A percentile compares a stretch with the other conserved stretches of the same genome.
These are phyloP conservation scores for Verruconis gallopava DNA, from an alignment of 2,329 filamentous ascomycete species.

Conservation along the genomic window DNA sequence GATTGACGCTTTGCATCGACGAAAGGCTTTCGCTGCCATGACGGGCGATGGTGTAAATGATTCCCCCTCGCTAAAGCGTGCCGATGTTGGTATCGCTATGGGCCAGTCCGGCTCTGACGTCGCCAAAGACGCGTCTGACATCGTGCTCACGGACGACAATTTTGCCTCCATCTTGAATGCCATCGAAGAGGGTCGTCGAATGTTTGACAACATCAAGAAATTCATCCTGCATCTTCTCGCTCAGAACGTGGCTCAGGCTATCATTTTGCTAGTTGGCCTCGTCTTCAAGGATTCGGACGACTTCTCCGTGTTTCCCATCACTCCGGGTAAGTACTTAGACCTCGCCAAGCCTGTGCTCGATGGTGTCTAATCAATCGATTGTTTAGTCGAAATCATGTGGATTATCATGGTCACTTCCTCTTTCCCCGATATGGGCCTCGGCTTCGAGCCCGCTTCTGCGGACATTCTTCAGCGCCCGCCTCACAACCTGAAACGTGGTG, in stretches of 20 bases:
- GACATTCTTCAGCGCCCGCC: conserved; percentile 74
- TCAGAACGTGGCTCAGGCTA: conserved; percentile 74
- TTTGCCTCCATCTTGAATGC: conserved; percentile 30
- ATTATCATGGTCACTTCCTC: conserved; percentile 89
- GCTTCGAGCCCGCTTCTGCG: conserved; percentile 60
- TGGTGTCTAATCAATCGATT: no score
- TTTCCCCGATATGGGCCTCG: conserved; percentile 77
- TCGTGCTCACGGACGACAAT: conserved; percentile 30
- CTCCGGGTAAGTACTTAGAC: conserved; percentile 42
- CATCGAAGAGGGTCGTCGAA: conserved; percentile 26
- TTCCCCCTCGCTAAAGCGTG: conserved; percentile 26
- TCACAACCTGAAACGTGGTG: conserved; percentile 43
- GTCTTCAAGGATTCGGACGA: conserved; percentile 60
- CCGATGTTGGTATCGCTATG: conserved; percentile 30
- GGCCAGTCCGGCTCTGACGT: conserved; percentile 6
- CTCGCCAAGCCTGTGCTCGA: no score
- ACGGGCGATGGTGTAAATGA: conserved; percentile 32
- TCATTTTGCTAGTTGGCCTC: conserved; percentile 67
- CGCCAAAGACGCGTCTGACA: conserved; percentile 20
- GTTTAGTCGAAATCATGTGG: conserved; percentile 73
- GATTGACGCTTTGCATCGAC: conserved; percentile 29
- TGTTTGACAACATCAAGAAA: conserved; percentile 24
- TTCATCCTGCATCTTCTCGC: conserved; percentile 53
- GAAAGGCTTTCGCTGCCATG: conserved; percentile 28
- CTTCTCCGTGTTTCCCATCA: conserved; percentile 73